These are phyloP conservation scores for Colletotrichum tamarilloi DNA, from an alignment of 2,329 filamentous ascomycete genomes.

Conservation along the genomic window DNA sequence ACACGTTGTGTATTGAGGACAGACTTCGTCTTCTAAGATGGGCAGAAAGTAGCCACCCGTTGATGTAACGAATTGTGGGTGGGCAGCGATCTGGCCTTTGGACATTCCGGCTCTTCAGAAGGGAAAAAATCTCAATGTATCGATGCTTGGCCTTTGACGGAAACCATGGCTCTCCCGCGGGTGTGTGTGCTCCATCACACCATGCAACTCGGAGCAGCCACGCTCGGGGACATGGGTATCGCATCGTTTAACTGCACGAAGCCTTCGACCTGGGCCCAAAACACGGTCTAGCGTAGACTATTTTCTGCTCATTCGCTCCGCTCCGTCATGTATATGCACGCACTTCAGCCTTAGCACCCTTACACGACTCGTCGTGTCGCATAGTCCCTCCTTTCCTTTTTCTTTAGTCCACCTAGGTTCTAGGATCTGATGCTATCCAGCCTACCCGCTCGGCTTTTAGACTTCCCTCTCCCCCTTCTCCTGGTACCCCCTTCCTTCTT, in stretches of 20 bases:
- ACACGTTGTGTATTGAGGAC: background rate
- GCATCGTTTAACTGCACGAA: conserved; percentile 18
- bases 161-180: background rate
- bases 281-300: conserved; percentile 19
- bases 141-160: background rate
- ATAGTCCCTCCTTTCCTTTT: conserved; percentile 33
- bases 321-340: conserved; percentile 15
- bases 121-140: background rate
- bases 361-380: conserved; percentile 29
- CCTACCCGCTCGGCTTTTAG: conserved; percentile 21
- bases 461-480: conserved; percentile 14
- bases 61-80: background rate
- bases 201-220: conserved; percentile 28
- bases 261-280: conserved; percentile 26
- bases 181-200: background rate
- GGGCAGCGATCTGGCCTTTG: background rate
- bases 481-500: background rate
- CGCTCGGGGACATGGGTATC: conserved; percentile 18
- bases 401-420: conserved; percentile 1
- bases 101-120: background rate
- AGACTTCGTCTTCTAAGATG: background rate
- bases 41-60: background rate
- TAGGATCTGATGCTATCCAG: conserved; percentile 20
- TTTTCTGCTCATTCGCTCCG: conserved; percentile 13
- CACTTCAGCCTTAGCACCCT: conserved; percentile 32